Base-by-base conservation (phyloP, 2,329 filamentous ascomycete species). In the Talaromyces rugulosus region DNA sequence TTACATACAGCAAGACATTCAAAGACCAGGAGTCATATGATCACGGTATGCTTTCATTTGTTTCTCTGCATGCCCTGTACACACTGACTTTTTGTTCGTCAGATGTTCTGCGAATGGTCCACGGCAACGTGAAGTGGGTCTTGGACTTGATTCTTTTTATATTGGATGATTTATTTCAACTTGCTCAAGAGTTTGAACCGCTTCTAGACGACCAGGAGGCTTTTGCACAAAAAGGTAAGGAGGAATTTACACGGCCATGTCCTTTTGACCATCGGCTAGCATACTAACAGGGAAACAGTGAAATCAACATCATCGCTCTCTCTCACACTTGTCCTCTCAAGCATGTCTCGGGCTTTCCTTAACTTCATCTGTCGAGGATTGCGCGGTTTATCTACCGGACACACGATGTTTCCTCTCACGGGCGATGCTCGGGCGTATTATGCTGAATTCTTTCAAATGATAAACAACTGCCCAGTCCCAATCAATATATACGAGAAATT, bases 41-140 rank as follows among this genome's bases (percentile, higher is more conserved):
- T 70, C 83, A 84, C 56, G 83, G 84, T 86, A 73, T 67, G 40
- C 27, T 52, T 18, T 31, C 16, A 23, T 11, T 18, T 40, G 16
- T 23, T 30, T 42, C 5, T n/a, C 60, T 33, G 33, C 14, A 44
- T 30, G 6, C 1, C 23, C 16, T 30, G 44, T 33, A 30, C 28
- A 62, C 66, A 58, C 40, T 61, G 63, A 71, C 47, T 8, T 5
- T 23, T 8, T n/a, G 34, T 27, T 28, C 27, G 9, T 16, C 61
- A 87, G 91, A 94, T 71, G 86, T 91, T 12, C 84, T 94, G 2
- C 85, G 87, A 47, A 85, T 88, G 52, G 79, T 96, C 11, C 84
- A 88, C 5, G 90, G 91, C 27, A 89, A 92, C 60, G 86, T 89
- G 4, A 88, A 85, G 70, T 97, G 93, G 93, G 85, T 86, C 0